Percentiles rank a stretch among this genome's conserved stretches.
Evolutionary conservation across 352 stramenopile species (phyloP).

Genomic region (Globisporangium canariense): DNA sequence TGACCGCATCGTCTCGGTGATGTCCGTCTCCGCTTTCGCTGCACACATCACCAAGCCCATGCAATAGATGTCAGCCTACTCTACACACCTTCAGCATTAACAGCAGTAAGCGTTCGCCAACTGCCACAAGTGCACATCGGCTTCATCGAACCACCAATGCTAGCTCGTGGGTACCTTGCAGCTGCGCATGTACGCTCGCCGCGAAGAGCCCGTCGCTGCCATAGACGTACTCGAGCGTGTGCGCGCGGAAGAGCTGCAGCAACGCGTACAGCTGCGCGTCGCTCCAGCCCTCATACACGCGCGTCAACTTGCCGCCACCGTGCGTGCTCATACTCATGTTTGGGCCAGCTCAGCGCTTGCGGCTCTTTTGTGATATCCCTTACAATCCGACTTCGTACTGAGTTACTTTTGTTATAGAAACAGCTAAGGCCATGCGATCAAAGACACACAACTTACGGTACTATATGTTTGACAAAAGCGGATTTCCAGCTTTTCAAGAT

Average conservation of each 20-base stretch:
- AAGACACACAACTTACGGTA: too few species aligned
- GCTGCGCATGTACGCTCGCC: slow-evolving; percentile 28
- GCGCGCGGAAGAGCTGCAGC: slow-evolving; percentile 44
- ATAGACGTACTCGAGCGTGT: slow-evolving; percentile 66
- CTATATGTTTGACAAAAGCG: too few species aligned
- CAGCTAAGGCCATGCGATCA: too few species aligned
- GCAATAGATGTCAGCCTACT: neutral
- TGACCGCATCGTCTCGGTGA: slow-evolving; percentile 40
- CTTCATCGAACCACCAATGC: neutral
- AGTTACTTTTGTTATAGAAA: neutral
- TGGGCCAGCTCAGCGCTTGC: too few species aligned
- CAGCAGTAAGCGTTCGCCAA: slow-evolving; percentile 9
- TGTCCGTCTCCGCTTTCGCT: slow-evolving; percentile 38
- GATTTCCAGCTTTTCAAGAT: too few species aligned
- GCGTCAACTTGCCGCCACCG: slow-evolving; percentile 24
- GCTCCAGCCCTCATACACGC: slow-evolving; percentile 38
- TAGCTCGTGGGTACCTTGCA: slow-evolving; percentile 30
- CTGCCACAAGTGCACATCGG: slow-evolving; percentile 3
- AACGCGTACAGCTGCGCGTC: slow-evolving; percentile 50
- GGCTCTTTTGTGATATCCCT: too few species aligned
- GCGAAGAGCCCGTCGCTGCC: slow-evolving; percentile 40
- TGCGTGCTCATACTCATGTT: neutral
- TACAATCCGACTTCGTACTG: neutral
- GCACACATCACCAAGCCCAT: neutral
- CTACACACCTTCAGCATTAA: neutral